Evolutionary conservation across 768 basidiomycete genomes (phyloP).

Genomic region (Fomitopsis serialis): DNA sequence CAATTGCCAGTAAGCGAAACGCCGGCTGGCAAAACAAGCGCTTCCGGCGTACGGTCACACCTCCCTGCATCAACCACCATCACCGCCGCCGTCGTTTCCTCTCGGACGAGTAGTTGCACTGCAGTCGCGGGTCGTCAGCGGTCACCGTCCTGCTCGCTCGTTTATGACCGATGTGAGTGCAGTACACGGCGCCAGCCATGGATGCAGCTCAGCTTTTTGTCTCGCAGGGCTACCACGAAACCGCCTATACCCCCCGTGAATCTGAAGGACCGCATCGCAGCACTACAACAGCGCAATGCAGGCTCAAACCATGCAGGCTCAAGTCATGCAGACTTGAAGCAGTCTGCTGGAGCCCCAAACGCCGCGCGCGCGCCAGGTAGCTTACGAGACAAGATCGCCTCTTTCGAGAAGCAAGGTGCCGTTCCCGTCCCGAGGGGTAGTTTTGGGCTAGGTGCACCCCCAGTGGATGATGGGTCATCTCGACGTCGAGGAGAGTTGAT

Average conservation of each 20-base stretch:
- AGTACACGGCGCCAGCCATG: background rate
- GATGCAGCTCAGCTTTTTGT: background rate
- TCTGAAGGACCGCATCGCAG: conserved; percentile 81
- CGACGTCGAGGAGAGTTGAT: conserved; percentile 64
- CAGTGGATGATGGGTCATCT: conserved; percentile 40
- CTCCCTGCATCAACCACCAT: conserved; percentile 17
- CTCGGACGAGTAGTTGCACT: conserved; percentile 22
- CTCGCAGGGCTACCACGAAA: conserved; percentile 20
- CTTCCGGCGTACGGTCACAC: conserved; percentile 1
- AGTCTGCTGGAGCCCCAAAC: conserved; percentile 3
- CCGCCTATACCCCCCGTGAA: conserved; percentile 33
- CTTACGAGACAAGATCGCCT: conserved; percentile 69
- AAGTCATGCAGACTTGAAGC: conserved; percentile 16
- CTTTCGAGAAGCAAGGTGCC: conserved; percentile 75
- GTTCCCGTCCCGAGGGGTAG: conserved; percentile 71
- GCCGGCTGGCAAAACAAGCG: background rate
- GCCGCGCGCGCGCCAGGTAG: conserved; percentile 3
- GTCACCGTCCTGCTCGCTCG: conserved; percentile 21
- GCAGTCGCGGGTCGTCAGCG: conserved; percentile 28
- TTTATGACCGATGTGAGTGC: conserved; percentile 14
- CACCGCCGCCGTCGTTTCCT: conserved; percentile 5
- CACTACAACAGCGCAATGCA: conserved; percentile 57
- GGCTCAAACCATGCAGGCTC: conserved; percentile 15
- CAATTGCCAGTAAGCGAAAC: background rate
- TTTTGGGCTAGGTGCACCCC: conserved; percentile 64